Conservation (phyloP, 78 protist genomes). For the Cavenderia fasciculata region DNA sequence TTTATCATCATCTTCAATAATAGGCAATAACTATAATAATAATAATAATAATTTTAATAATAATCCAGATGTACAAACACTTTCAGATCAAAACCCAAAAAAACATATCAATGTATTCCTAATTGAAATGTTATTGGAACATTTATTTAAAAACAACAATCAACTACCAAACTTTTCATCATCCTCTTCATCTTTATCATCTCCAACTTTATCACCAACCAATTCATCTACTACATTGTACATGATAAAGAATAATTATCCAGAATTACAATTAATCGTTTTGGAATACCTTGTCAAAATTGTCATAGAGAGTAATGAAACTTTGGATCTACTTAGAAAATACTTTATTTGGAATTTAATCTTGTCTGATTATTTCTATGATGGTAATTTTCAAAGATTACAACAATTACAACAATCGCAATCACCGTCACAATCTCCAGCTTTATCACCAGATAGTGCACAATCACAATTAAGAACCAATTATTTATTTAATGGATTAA, state of each 20-base stretch:
- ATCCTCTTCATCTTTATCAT: background rate
- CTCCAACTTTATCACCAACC: background rate
- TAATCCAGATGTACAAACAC: no score
- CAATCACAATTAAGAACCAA: background rate
- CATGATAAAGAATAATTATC: constrained; percentile 1
- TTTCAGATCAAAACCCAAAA: no score
- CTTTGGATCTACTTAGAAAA: constrained; percentile 11
- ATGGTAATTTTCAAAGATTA: background rate
- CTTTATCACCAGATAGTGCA: background rate
- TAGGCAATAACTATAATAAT: no score
- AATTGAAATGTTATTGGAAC: constrained; percentile 30
- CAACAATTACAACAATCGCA: background rate
- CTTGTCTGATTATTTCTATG: constrained; percentile 24
- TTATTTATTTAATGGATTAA: constrained; percentile 29
- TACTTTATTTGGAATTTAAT: constrained; percentile 20
- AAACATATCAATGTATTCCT: constrained; percentile 36
- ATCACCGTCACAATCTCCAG: background rate
- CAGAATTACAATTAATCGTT: constrained; percentile 47
- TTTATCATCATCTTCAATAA: no score
- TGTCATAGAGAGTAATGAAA: background rate
- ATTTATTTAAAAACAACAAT: constrained; percentile 16
- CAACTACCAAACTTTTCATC: background rate
- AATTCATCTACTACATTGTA: background rate
- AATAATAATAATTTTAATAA: no score
- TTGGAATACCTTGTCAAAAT: constrained; percentile 38